These are phyloP conservation scores for Acacia pycnantha DNA, from an alignment of 331 rosid species.

Conservation along the genomic window DNA sequence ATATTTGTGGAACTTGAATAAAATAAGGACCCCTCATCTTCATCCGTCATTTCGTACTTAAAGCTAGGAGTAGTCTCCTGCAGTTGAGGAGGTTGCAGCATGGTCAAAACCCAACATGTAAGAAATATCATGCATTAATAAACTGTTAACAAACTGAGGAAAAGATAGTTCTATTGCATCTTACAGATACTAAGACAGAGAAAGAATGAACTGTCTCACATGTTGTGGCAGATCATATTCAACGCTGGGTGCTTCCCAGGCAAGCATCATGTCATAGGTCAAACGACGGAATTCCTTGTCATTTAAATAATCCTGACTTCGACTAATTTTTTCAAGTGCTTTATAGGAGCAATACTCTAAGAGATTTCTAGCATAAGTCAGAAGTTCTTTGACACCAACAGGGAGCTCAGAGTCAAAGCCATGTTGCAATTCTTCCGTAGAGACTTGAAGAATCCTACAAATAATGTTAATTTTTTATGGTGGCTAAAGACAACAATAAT, in stretches of 20 bases:
- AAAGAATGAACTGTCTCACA: conserved; percentile 48
- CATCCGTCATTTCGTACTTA: conserved; percentile 49
- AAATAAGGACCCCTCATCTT: conserved; percentile 76
- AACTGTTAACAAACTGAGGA: background rate
- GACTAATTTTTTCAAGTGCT: conserved; percentile 48
- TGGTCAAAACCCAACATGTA: background rate
- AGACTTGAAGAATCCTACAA: conserved; percentile 64
- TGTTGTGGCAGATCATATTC: conserved; percentile 29
- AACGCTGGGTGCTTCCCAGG: conserved; percentile 84
- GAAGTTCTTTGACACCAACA: conserved; percentile 54
- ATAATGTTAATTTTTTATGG: background rate
- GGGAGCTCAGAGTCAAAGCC: conserved; percentile 71
- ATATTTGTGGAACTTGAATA: conserved; percentile 76
- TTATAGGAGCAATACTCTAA: conserved; percentile 76
- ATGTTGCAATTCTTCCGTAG: conserved; percentile 65
- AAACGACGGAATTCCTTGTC: conserved; percentile 63
- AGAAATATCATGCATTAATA: background rate
- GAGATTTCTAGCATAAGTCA: conserved; percentile 67
- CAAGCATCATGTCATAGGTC: conserved; percentile 90
- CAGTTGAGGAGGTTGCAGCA: conserved; percentile 26
- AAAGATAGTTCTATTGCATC: background rate
- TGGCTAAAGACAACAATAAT: background rate
- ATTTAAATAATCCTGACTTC: conserved; percentile 51
- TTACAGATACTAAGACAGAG: conserved; percentile 26
- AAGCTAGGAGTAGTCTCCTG: conserved; percentile 52